Evolutionary conservation across 2,329 filamentous ascomycete species (phyloP), one percentile per base, ranked within the genome.

Genomic region (Penicillium sp.): DNA sequence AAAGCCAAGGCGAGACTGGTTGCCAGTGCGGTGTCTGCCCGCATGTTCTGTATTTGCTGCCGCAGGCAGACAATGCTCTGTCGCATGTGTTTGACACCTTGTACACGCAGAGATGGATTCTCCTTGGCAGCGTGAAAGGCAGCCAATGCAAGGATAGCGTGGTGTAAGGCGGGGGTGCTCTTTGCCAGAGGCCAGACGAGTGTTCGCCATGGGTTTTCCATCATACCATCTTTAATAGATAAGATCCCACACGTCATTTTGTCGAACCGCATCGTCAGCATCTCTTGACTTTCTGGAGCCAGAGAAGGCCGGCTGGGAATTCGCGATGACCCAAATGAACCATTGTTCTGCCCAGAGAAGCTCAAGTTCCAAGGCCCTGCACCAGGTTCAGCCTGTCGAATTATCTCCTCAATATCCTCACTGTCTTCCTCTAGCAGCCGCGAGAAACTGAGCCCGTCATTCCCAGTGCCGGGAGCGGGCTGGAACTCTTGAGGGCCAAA

Each of bases 161-260:
- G 86, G 64, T 86, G 88, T 38, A 91, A 75, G 2, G 88, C 87
- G 2, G 86, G 85, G 4, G 84, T 88, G 50, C 86, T 81, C 64
- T 81, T 81, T 3, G 87, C 86, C 50, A 91, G 74, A 1, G 88
- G 88, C 86, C 87, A 89, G n/a, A 91, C 79, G 48, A 89, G 77
- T 5, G 84, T 90, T 31, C 87, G 82, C 88, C 88, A 91, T 2
- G 88, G 88, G 68, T 90, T 91, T 66, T 90, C 88, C 1, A 81
- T 84, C 6, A 83, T 81, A 0, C 88, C 88, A 71, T 90, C 87
- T 69, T 90, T 90, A 54, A 90, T 81, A 0, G 88, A 90, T 20
- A 90, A 77, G 51, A 91, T 88, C 3, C 87, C 87, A 69, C 88
- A 90, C 0, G 88, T 90, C 58, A 87, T 78, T 63, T 81, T 82